These are phyloP conservation scores for Dentipellis sp. DNA, from an alignment of 768 basidiomycete genomes.

Conservation along the genomic window DNA sequence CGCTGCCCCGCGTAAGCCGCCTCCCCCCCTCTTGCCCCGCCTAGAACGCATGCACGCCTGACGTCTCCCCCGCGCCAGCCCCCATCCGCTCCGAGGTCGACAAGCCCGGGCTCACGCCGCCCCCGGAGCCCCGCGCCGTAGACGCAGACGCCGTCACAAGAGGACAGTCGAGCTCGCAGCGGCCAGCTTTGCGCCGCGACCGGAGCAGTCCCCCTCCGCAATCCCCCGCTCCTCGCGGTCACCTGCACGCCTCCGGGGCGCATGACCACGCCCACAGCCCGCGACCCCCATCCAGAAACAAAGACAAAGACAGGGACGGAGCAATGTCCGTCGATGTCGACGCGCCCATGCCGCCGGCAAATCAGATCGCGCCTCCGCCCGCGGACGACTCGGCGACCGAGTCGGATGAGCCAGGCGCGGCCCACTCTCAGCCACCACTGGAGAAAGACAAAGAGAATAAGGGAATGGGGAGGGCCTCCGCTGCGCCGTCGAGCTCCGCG, in stretches of 20 bases:
- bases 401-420: neutral
- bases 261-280: too few relatives aligned
- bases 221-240: neutral
- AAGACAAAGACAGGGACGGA: too few relatives aligned
- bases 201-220: too few relatives aligned
- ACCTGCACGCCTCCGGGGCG: neutral
- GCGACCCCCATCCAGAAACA: too few relatives aligned
- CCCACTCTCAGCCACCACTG: neutral
- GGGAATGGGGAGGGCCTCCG: neutral
- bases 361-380: neutral
- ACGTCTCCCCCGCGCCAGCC: slow-evolving; percentile 29
- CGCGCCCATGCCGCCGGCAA: neutral
- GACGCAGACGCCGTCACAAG: too few relatives aligned
- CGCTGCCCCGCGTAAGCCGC: slow-evolving; percentile 51
- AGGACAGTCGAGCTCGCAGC: too few relatives aligned
- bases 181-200: too few relatives aligned
- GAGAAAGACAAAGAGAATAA: slow-evolving; percentile 3
- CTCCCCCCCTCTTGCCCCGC: neutral
- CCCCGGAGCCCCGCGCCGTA: neutral
- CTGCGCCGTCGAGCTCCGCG: neutral
- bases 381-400: slow-evolving; percentile 37
- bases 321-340: too few relatives aligned
- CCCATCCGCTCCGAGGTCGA: slow-evolving; percentile 37
- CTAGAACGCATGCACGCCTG: neutral
- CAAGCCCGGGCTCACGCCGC: slow-evolving; percentile 32